phyloP scores from a whole-genome alignment of 441 rosid genomes.

The Adansonia madagascariensis region DNA sequence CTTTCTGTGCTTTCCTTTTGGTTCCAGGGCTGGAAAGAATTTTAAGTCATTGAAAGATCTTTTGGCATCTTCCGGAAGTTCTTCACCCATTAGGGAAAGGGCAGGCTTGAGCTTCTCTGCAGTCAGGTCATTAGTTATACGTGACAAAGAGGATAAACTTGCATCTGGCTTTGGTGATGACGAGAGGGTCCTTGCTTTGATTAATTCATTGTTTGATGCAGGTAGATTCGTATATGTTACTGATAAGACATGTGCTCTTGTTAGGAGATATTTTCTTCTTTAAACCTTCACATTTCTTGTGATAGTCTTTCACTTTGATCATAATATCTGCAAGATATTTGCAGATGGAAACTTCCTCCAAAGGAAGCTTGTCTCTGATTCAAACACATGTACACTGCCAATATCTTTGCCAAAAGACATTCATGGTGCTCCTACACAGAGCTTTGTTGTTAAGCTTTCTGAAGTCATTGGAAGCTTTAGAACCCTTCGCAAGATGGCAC shows the following conservation, averaged over 20 bases:
- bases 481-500: constrained; percentile 70
- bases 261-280: constrained; percentile 21
- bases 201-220: constrained; percentile 60
- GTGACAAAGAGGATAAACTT: constrained; percentile 84
- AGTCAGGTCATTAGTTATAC: constrained; percentile 83
- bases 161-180: constrained; percentile 63
- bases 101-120: constrained; percentile 84
- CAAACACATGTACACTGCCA: constrained; percentile 44
- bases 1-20: constrained; percentile 23
- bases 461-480: constrained; percentile 92
- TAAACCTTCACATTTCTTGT: constrained; percentile 34
- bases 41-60: constrained; percentile 76
- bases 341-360: constrained; percentile 86
- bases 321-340: constrained; percentile 72
- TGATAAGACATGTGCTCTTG: neutral
- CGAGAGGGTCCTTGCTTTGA: constrained; percentile 43
- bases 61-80: constrained; percentile 63
- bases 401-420: constrained; percentile 68
- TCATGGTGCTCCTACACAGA: constrained; percentile 82
- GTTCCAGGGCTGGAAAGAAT: constrained; percentile 70
- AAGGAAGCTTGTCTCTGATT: constrained; percentile 59
- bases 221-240: constrained; percentile 54
- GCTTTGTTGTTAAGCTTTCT: constrained; percentile 80
- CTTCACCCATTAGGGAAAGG: constrained; percentile 87
- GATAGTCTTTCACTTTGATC: constrained; percentile 43